Evolutionary conservation across 2,329 filamentous ascomycete genomes (phyloP), one percentile per base, ranked within the genome.

Genomic region (Epichloe typhina): DNA sequence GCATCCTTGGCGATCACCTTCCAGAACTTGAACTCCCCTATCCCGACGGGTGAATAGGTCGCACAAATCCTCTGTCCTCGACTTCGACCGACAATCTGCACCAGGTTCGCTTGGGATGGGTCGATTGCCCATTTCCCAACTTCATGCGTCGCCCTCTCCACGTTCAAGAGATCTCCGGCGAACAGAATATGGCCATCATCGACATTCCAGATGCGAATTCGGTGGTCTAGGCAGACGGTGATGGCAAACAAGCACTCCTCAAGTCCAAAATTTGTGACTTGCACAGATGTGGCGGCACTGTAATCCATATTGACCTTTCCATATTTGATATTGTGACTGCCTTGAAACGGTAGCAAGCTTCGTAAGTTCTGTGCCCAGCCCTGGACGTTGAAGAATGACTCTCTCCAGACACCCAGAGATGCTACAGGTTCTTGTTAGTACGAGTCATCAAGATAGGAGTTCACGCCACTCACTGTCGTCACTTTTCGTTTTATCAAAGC

Each of bases 1-100:
- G 77, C 77, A 49, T 83, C 79, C 57, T 82, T 79, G 17, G 85
- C 78, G 49, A 79, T 79, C n/a, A 81, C 68, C 56, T 71, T 75
- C 88, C 90, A 98, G 63, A 98, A 90, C 65, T 95, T 97, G 75
- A 98, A 97, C 62, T 91, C 84, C 37, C 86, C 86, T 40, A 83
- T 79, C 33, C 89, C 86, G 55, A 93, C 81, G 0, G 93, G 91
- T 11, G 90, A 96, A 66, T 89, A 95, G 8, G 88, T 91, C 38
- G 88, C 81, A 49, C 91, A 78, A 13, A 80, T 64, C 39, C 75
- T 70, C 50, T 72, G 72, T 15, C 78, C 77, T 26, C 72, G 69
- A 41, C 64, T 70, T 40, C 69, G 72, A 13, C 82, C 79, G 49
- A 90, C 74, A 17, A 95, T 72, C 51, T 84, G 82, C 52, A 96